Percentiles rank a stretch among this genome's conserved stretches.
phyloP scores from a whole-genome alignment of 2,329 filamentous ascomycete species.

The Kalmusia sp. region DNA sequence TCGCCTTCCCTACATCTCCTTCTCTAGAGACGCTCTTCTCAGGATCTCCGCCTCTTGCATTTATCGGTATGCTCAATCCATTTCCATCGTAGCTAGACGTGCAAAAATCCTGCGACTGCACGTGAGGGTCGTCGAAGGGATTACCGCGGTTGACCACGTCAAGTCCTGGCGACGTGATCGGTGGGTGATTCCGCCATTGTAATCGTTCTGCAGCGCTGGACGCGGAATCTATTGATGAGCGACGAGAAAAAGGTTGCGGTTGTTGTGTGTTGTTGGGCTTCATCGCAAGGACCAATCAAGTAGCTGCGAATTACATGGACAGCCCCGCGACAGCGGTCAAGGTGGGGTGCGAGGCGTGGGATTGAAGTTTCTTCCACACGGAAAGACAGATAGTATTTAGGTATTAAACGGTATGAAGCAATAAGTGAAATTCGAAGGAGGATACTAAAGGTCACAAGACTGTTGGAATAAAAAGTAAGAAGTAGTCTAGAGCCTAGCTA shows the following conservation, averaged over 20 bases:
- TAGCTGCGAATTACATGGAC: neutral
- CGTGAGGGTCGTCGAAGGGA: slow-evolving; percentile 28
- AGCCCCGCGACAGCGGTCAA: neutral
- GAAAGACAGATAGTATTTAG: neutral
- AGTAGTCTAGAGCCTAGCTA: neutral
- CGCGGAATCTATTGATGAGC: slow-evolving; percentile 18
- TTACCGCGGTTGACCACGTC: slow-evolving; percentile 15
- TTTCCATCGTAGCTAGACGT: neutral
- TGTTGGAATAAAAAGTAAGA: neutral
- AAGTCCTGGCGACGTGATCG: slow-evolving; percentile 22
- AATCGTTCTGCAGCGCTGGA: slow-evolving; percentile 29
- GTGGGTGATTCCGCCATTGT: slow-evolving; percentile 33
- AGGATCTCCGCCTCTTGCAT: neutral
- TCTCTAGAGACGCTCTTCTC: neutral
- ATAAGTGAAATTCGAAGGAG: neutral
- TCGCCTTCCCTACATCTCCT: slow-evolving; percentile 30
- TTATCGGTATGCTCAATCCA: neutral
- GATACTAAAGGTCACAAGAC: neutral
- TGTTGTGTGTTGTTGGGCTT: neutral
- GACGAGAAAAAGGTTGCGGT: neutral
- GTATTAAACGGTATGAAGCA: neutral
- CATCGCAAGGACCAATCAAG: too few relatives aligned
- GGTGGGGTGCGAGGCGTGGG: neutral
- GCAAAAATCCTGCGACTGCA: neutral
- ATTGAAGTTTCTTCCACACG: neutral